Conservation (phyloP, 2,329 filamentous ascomycete species). For the Colletotrichum sp. region DNA sequence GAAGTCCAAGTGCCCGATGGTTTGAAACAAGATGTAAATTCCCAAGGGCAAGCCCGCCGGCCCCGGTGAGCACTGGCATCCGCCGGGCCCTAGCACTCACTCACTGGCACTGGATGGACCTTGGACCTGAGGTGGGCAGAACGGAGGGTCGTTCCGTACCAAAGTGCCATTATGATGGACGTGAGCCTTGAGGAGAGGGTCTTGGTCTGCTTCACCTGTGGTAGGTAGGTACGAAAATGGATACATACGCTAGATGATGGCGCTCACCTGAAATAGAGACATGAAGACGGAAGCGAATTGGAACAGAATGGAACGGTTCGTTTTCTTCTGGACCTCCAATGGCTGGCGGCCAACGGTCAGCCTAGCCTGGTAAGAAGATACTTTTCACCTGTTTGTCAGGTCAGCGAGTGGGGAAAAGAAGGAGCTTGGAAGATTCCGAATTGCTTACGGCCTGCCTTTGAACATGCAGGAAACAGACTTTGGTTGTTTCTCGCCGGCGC, state of each 20-base stretch:
- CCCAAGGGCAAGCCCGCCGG: neutral
- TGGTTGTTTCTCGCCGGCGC: neutral
- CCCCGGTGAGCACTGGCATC: neutral
- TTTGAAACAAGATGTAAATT: constrained; percentile 16
- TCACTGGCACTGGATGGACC: neutral
- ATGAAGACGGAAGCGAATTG: neutral
- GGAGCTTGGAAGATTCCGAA: neutral
- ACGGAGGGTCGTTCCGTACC: neutral
- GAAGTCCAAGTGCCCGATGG: neutral
- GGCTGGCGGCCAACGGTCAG: neutral
- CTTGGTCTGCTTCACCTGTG: neutral
- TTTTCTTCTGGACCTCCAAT: neutral
- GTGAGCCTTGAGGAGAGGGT: neutral
- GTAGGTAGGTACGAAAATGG: neutral
- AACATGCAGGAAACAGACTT: neutral
- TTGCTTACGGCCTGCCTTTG: neutral
- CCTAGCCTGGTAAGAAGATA: neutral
- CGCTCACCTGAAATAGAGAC: neutral
- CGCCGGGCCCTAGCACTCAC: neutral
- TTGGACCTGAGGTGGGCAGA: neutral
- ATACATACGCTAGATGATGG: neutral
- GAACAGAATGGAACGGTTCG: neutral
- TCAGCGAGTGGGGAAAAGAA: neutral
- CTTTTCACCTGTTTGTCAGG: neutral
- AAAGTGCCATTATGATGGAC: neutral